Conservation (phyloP, 2,329 filamentous ascomycete species). For the Xylariaceae sp. region DNA sequence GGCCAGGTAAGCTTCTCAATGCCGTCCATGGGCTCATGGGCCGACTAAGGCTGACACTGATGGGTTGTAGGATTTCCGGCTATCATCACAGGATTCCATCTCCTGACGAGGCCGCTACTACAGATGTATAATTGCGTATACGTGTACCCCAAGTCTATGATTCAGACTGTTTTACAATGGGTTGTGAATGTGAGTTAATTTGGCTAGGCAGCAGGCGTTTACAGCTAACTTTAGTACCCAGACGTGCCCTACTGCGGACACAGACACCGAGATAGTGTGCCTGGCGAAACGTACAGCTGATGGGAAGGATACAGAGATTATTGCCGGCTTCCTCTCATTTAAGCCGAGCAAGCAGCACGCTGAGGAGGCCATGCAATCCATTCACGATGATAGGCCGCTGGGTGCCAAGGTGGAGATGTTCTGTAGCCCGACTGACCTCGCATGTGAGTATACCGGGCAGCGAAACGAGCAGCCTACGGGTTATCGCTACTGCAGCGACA, state of each 20-base stretch:
- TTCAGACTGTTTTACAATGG: slow-evolving; percentile 54
- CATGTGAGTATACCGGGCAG: slow-evolving; percentile 51
- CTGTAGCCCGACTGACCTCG: slow-evolving; percentile 48
- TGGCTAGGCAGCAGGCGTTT: background rate
- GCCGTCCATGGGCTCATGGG: background rate
- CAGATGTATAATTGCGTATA: slow-evolving; percentile 48
- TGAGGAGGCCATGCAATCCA: slow-evolving; percentile 42
- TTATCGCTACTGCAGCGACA: slow-evolving; percentile 57
- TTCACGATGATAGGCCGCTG: slow-evolving; percentile 47
- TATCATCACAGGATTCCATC: slow-evolving; percentile 57
- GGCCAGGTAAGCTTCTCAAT: slow-evolving; percentile 42
- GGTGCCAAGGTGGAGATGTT: slow-evolving; percentile 46
- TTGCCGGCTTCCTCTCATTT: slow-evolving; percentile 50
- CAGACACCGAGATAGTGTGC: slow-evolving; percentile 48
- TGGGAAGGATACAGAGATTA: slow-evolving; percentile 40
- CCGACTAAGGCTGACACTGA: background rate
- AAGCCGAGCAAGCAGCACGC: slow-evolving; percentile 45
- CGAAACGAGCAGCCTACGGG: slow-evolving; percentile 52
- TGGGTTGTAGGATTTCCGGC: slow-evolving; percentile 53
- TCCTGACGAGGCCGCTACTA: slow-evolving; percentile 45
- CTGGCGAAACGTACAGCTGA: slow-evolving; percentile 42
- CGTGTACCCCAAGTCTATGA: slow-evolving; percentile 53
- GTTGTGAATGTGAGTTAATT: slow-evolving; percentile 45
- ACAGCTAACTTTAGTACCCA: slow-evolving; percentile 4
- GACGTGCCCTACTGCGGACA: slow-evolving; percentile 42